These are phyloP conservation scores for Botrytis hyacinthi DNA, from an alignment of 2,329 filamentous ascomycete species.

Conservation along the genomic window DNA sequence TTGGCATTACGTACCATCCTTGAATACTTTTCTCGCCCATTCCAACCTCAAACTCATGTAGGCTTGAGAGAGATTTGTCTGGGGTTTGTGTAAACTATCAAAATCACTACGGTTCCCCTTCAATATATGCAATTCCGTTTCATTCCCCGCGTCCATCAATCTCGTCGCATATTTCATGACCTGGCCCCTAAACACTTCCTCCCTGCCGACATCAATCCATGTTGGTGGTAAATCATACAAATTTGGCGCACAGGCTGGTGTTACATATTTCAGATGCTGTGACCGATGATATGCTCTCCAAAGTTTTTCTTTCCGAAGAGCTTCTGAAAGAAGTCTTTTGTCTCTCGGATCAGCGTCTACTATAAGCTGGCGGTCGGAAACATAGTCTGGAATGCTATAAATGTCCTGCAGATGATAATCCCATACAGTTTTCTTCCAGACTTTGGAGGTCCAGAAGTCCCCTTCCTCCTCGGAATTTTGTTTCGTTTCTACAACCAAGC, in stretches of 20 bases:
- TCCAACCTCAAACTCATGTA: background rate
- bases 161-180: slow-evolving; percentile 39
- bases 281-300: slow-evolving; percentile 23
- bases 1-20: too few relatives aligned
- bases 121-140: slow-evolving; percentile 41
- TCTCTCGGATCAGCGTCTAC: background rate
- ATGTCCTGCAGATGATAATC: slow-evolving; percentile 35
- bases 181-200: slow-evolving; percentile 41
- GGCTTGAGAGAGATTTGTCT: slow-evolving; percentile 1
- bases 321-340: background rate
- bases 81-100: background rate
- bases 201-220: slow-evolving; percentile 41
- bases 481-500: slow-evolving; percentile 36
- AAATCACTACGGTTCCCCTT: slow-evolving; percentile 31
- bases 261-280: slow-evolving; percentile 37
- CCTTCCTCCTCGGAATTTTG: slow-evolving; percentile 38
- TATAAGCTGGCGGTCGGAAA: background rate
- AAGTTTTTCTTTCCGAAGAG: slow-evolving; percentile 27
- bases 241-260: slow-evolving; percentile 37
- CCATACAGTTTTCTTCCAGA: slow-evolving; percentile 38
- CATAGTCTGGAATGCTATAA: background rate
- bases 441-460: slow-evolving; percentile 35
- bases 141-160: slow-evolving; percentile 39
- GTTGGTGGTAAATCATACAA: slow-evolving; percentile 38
- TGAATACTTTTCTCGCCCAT: background rate